These are phyloP conservation scores for Polychytrium aggregatum DNA, from an alignment of 192 early-diverging fungal species.

Conservation along the genomic window DNA sequence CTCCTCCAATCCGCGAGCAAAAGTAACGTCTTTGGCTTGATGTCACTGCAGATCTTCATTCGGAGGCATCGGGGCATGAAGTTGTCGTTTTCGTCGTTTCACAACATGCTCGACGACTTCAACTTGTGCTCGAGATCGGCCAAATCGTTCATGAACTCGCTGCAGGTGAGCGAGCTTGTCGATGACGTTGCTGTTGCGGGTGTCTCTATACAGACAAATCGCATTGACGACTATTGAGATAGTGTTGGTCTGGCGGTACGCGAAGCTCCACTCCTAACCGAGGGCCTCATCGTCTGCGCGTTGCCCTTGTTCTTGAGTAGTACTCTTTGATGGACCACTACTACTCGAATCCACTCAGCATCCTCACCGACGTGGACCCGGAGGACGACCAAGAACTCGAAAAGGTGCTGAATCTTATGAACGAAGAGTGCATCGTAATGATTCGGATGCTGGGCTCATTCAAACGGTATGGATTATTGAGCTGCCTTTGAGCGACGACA, in stretches of 20 bases:
- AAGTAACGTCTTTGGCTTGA: too few relatives aligned
- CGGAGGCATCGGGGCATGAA: slow-evolving; percentile 16
- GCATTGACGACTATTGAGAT: too few relatives aligned
- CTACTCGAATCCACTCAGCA: slow-evolving; percentile 72
- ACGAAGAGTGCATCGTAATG: slow-evolving; percentile 2
- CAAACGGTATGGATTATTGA: slow-evolving; percentile 3
- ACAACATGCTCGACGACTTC: slow-evolving; percentile 69
- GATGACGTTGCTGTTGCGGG: too few relatives aligned
- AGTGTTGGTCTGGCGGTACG: too few relatives aligned
- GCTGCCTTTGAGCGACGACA: too few relatives aligned
- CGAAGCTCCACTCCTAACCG: too few relatives aligned
- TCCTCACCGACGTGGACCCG: slow-evolving; percentile 30
- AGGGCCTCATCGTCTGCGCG: too few relatives aligned
- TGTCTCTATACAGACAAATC: too few relatives aligned
- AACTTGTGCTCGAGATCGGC: slow-evolving; percentile 72
- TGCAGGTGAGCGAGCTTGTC: slow-evolving; percentile 63
- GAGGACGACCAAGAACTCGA: slow-evolving; percentile 8
- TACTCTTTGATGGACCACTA: slow-evolving; percentile 80
- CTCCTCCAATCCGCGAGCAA: not conserved
- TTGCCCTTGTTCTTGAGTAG: too few relatives aligned
- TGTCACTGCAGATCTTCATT: slow-evolving; percentile 39
- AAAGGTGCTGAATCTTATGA: slow-evolving; percentile 7
- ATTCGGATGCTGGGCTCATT: slow-evolving; percentile 14
- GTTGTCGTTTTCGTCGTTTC: slow-evolving; percentile 62
- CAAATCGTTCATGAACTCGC: slow-evolving; percentile 52